Evolutionary conservation across 192 early-diverging fungal genomes (phyloP).

Genomic region (Radiomyces spectabilis): DNA sequence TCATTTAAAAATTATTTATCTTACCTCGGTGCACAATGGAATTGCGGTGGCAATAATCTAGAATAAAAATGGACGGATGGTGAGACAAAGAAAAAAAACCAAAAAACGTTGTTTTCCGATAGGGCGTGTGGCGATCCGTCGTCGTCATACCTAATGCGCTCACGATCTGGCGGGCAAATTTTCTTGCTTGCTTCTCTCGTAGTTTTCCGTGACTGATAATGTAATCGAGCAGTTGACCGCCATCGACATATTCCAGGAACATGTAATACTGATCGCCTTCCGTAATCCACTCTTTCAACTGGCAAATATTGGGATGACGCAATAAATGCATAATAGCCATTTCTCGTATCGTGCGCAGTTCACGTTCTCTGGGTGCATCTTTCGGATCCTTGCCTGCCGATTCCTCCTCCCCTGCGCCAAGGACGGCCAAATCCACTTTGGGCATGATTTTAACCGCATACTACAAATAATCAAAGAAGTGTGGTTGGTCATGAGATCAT

Average conservation of each 20-base stretch:
- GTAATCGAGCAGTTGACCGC: constrained; percentile 78
- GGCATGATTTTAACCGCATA: constrained; percentile 20
- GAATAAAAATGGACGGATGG: not conserved
- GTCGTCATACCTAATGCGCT: constrained; percentile 54
- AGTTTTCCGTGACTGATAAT: constrained; percentile 74
- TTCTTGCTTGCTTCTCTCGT: constrained; percentile 70
- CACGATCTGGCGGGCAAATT: constrained; percentile 67
- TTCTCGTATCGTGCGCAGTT: constrained; percentile 40
- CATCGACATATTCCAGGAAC: constrained; percentile 71
- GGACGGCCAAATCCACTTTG: constrained; percentile 3
- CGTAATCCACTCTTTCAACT: constrained; percentile 58
- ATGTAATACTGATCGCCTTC: constrained; percentile 61
- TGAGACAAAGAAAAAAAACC: not conserved
- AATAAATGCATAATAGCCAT: constrained; percentile 67
- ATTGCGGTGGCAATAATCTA: constrained; percentile 19
- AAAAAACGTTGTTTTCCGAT: too few species aligned
- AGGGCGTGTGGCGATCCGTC: too few species aligned
- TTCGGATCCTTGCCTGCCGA: constrained; percentile 22
- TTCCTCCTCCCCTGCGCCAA: too few species aligned
- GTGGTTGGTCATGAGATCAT: not conserved
- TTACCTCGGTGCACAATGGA: constrained; percentile 19
- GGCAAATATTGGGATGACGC: constrained; percentile 77
- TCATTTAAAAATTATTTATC: too few species aligned
- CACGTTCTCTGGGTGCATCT: constrained; percentile 32
- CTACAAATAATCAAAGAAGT: not conserved